Conservation (phyloP, 768 basidiomycete species). For the Auricularia sp. region DNA sequence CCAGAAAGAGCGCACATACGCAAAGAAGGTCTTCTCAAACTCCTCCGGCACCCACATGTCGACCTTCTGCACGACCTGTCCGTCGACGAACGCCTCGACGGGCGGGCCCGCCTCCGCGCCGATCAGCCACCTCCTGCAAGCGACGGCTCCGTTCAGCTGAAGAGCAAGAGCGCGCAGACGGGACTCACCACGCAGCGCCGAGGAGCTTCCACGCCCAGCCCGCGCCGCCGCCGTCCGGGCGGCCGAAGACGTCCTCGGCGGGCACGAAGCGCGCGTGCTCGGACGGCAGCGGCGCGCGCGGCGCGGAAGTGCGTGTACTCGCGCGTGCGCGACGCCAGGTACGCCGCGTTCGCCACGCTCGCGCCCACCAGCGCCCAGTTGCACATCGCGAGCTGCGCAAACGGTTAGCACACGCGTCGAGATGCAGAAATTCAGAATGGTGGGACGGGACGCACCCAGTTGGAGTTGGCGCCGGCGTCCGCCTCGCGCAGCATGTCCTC, state of each 20-base stretch:
- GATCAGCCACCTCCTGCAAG: background rate
- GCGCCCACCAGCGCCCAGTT: conserved; percentile 63
- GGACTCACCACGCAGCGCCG: background rate
- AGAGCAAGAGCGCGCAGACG: background rate
- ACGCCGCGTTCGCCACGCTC: conserved; percentile 24
- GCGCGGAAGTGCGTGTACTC: conserved; percentile 54
- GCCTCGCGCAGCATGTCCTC: conserved; percentile 65
- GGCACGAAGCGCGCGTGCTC: background rate
- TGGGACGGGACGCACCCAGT: conserved; percentile 47
- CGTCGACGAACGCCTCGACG: background rate
- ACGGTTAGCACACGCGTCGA: conserved; percentile 28
- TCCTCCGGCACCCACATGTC: conserved; percentile 71
- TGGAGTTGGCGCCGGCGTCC: conserved; percentile 45
- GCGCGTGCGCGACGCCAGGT: conserved; percentile 16
- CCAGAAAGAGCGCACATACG: conserved; percentile 7
- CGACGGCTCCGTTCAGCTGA: background rate
- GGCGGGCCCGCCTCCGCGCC: background rate
- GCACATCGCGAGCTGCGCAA: conserved; percentile 42
- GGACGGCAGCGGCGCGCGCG: background rate
- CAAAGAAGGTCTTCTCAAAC: conserved; percentile 58
- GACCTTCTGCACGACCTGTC: conserved; percentile 47
- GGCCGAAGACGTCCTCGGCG: background rate
- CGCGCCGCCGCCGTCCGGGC: background rate
- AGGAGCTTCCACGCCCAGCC: background rate
- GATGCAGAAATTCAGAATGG: background rate